Percentiles rank a stretch among this genome's conserved stretches.
These are phyloP conservation scores for Psilocybe cubensis DNA, from an alignment of 768 basidiomycete genomes.

Conservation along the genomic window DNA sequence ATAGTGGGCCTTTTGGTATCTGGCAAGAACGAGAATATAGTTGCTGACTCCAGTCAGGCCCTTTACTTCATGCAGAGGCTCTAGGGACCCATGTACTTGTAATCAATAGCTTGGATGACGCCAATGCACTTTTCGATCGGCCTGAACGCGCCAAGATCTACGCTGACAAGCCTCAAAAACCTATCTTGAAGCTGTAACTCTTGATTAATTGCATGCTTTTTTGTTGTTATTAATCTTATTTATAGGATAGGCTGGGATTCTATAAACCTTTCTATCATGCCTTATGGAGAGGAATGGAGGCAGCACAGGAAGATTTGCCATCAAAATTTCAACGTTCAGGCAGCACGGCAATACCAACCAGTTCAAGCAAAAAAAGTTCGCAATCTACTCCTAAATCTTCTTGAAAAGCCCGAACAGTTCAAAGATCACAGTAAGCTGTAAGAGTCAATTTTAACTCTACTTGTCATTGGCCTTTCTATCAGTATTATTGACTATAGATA, in stretches of 20 bases:
- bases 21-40: not conserved
- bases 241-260: slow-evolving; percentile 36
- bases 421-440: slow-evolving; percentile 8
- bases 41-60: not conserved
- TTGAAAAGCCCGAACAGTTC: slow-evolving; percentile 9
- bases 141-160: slow-evolving; percentile 46
- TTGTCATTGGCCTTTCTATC: not conserved
- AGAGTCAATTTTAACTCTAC: too few relatives aligned
- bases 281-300: slow-evolving; percentile 38
- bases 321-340: slow-evolving; percentile 31
- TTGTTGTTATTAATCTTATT: not conserved
- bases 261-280: slow-evolving; percentile 27
- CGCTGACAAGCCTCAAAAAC: slow-evolving; percentile 42
- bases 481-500: not conserved
- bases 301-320: slow-evolving; percentile 37
- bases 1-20: slow-evolving; percentile 2
- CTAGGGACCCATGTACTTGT: slow-evolving; percentile 24
- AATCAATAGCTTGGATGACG: slow-evolving; percentile 26
- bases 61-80: not conserved
- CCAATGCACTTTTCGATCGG: slow-evolving; percentile 31
- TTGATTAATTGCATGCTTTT: not conserved
- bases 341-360: slow-evolving; percentile 23
- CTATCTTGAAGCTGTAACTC: slow-evolving; percentile 6
- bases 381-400: slow-evolving; percentile 29
- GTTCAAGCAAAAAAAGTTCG: slow-evolving; percentile 30